Evolutionary conservation across 2,329 filamentous ascomycete species (phyloP).

Genomic region (Exophiala phaeomuriformis): DNA sequence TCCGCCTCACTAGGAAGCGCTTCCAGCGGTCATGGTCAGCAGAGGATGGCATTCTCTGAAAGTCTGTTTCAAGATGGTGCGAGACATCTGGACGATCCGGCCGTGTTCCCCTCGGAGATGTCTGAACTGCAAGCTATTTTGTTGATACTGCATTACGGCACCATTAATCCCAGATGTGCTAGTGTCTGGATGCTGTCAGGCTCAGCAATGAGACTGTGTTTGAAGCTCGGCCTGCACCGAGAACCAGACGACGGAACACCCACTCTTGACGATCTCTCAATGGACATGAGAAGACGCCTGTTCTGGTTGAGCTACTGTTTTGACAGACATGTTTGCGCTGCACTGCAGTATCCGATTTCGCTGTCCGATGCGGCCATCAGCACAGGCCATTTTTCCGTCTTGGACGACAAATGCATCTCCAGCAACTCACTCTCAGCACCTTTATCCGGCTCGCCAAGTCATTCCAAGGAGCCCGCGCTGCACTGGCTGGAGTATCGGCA

Average conservation of each 20-base stretch:
- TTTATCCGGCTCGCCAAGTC: not conserved
- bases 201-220: constrained; percentile 14
- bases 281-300: constrained; percentile 12
- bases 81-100: constrained; percentile 22
- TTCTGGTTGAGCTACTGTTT: constrained; percentile 19
- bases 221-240: constrained; percentile 17
- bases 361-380: constrained; percentile 14
- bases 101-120: constrained; percentile 18
- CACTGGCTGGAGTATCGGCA: constrained; percentile 12
- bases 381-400: not conserved
- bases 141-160: constrained; percentile 13
- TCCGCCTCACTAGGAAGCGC: constrained; percentile 25
- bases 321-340: constrained; percentile 13
- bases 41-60: constrained; percentile 25
- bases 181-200: constrained; percentile 18
- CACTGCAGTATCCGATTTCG: constrained; percentile 14
- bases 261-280: not conserved
- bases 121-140: constrained; percentile 10
- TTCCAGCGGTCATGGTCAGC: constrained; percentile 23
- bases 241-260: constrained; percentile 7
- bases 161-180: constrained; percentile 11
- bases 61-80: constrained; percentile 26
- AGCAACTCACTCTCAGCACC: not conserved
- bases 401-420: not conserved
- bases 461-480: not conserved